Evolutionary conservation across 331 rosid species (phyloP).

Genomic region (Ulmus americana): DNA sequence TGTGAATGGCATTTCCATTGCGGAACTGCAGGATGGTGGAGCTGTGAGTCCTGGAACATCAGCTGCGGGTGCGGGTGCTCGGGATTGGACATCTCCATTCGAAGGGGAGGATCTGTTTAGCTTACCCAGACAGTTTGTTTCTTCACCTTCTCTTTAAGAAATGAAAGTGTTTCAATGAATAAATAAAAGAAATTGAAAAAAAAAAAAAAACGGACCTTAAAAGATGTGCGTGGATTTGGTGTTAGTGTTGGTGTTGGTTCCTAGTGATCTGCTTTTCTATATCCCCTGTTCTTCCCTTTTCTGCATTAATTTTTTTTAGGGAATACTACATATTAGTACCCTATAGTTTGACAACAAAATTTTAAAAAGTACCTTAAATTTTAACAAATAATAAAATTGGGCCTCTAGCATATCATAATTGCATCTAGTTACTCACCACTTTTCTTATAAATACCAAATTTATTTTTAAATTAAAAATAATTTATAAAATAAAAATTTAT

Average conservation of each 20-base stretch:
- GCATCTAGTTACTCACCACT: too few species aligned
- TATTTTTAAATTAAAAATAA: too few species aligned
- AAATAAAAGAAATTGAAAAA: slow-evolving; percentile 41
- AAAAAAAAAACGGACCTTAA: slow-evolving; percentile 15
- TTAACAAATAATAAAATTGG: too few species aligned
- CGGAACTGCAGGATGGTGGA: slow-evolving; percentile 69
- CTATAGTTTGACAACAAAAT: too few species aligned
- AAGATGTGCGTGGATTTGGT: slow-evolving; percentile 56
- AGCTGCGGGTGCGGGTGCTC: slow-evolving; percentile 39
- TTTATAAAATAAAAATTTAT: too few species aligned
- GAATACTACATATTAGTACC: too few species aligned
- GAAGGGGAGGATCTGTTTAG: slow-evolving; percentile 97
- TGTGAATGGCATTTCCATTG: slow-evolving; percentile 43
- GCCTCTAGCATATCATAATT: too few species aligned
- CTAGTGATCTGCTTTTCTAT: too few species aligned
- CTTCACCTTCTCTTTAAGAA: slow-evolving; percentile 79
- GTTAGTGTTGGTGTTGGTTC: slow-evolving; percentile 34
- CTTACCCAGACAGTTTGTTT: slow-evolving; percentile 93
- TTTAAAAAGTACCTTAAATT: too few species aligned
- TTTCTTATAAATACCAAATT: too few species aligned
- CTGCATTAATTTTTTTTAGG: too few species aligned
- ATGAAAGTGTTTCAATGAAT: slow-evolving; percentile 45
- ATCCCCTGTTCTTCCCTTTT: too few species aligned
- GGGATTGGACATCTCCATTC: slow-evolving; percentile 92
- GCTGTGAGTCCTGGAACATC: slow-evolving; percentile 50